phyloP scores from a whole-genome alignment of 805 yeast species.

The Hanseniaspora vineae region DNA sequence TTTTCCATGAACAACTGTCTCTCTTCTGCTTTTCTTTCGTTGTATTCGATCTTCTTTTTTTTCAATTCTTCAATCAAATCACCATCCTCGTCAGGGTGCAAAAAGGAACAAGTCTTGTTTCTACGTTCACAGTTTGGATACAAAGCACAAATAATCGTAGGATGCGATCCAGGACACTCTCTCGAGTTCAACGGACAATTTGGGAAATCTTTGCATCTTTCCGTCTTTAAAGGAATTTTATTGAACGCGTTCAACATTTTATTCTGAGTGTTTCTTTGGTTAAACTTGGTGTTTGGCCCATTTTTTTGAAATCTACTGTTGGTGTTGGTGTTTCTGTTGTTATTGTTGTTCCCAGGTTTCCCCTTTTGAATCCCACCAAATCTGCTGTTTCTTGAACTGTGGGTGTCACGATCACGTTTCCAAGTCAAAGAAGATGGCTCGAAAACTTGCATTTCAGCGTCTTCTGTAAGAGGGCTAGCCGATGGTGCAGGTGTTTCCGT shows the following conservation, averaged over 20 bases:
- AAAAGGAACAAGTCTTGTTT: constrained; percentile 68
- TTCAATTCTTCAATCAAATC: constrained; percentile 57
- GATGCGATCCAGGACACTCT: constrained; percentile 69
- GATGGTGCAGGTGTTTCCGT: constrained; percentile 6
- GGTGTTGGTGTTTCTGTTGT: constrained; percentile 15
- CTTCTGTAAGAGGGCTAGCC: constrained; percentile 3
- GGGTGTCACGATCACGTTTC: constrained; percentile 1
- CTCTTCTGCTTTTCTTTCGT: constrained; percentile 29
- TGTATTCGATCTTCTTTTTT: constrained; percentile 40
- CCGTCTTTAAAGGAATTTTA: constrained; percentile 38
- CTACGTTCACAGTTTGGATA: constrained; percentile 70
- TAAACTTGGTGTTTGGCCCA: background rate
- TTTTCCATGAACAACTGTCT: constrained; percentile 22
- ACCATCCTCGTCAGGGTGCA: constrained; percentile 81
- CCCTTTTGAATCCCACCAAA: constrained; percentile 12
- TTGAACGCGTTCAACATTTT: constrained; percentile 14
- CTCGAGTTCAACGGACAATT: constrained; percentile 43
- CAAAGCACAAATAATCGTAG: constrained; percentile 59
- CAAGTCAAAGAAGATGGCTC: background rate
- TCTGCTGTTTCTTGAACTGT: constrained; percentile 8
- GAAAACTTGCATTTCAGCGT: background rate
- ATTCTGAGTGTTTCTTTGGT: background rate
- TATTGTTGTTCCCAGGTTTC: constrained; percentile 13
- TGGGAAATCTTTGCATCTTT: constrained; percentile 62
- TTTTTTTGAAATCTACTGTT: constrained; percentile 19